Base-by-base conservation (phyloP, 768 basidiomycete genomes). In the Cyclocybe cylindracea region DNA sequence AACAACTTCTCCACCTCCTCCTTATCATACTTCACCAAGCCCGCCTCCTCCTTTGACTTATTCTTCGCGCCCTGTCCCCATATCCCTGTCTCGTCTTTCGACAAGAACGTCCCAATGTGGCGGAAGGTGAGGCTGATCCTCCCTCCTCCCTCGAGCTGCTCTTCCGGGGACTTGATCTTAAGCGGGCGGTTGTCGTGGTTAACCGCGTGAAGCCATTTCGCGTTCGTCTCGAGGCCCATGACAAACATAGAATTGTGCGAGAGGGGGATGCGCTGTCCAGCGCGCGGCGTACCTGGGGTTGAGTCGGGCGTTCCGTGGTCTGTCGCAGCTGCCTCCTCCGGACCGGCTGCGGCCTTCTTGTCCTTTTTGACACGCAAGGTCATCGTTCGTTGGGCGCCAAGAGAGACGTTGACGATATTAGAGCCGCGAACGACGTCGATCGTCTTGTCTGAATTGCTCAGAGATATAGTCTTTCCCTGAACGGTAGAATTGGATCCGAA, bases 381-480 rank as follows among this genome's bases (percentile, higher is more conserved):
- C 89, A 92, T 91, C 13, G 78, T 71, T n/a, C 90, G 81, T 65
- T 86, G 83, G 1, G 90, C 89, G 5, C 90, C 90, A 10, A 92
- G 73, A 60, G 86, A 89, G 55, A 92, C 85, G 53, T 93, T 93
- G 53, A 89, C 87, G 56, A 92, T 86, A 48, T 75, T 83, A 6
- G 89, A 87, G 34, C 83, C 85, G 11, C 77, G 80, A 4, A 86
- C 82, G 56, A 93, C 80, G 64, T 93, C 91, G 58, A 92, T 79
- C 5, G 90, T 93, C 70, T 93, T 93, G 67, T 93, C 90, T 0
- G 87, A 88, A 66, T 93, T n/a, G 90, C 59, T 91, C 89, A 0
- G 89, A 91, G 55, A 92, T 92, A 67, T 86, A 88, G 67, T 92
- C 91, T 29, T 79, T 81, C 5, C 90, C 91, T 10, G 77, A 78